These are phyloP conservation scores for Beauveria scarabaeidicola DNA, from an alignment of 2,329 filamentous ascomycete genomes.

Conservation along the genomic window DNA sequence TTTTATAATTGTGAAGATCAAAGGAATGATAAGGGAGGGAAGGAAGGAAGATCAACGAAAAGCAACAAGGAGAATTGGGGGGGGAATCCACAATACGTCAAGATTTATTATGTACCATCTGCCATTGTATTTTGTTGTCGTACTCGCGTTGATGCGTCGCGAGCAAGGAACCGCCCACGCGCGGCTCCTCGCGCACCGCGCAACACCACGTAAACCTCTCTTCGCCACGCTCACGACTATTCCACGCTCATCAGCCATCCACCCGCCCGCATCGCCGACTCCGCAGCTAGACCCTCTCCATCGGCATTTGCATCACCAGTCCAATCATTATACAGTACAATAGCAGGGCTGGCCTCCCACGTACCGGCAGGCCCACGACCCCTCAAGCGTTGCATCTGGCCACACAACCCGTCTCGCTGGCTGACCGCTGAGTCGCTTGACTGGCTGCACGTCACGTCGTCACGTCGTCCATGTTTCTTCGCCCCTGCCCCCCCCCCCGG, in stretches of 20 bases:
- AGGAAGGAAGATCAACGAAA: no score
- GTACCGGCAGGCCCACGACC: neutral
- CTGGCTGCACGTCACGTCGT: slow-evolving; percentile 6
- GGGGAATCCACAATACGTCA: no score
- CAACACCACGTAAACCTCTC: neutral
- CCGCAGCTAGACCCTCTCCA: neutral
- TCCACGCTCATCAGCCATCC: neutral
- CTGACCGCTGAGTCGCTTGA: slow-evolving; percentile 11
- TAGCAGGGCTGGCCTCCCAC: neutral
- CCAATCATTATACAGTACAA: no score
- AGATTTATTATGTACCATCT: no score
- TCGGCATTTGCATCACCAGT: neutral
- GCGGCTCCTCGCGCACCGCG: neutral
- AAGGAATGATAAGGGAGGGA: no score
- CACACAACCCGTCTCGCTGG: neutral
- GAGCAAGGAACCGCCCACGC: neutral
- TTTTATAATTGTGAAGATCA: no score
- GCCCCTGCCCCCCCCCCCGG: neutral
- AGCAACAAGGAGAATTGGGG: no score
- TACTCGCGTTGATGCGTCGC: neutral
- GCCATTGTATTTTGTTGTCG: neutral
- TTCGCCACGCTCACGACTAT: neutral
- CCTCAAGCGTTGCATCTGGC: neutral
- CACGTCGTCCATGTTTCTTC: neutral
- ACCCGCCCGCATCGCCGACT: neutral